phyloP scores from a whole-genome alignment of 1,139 yeast species.

The Yamadazyma diospyri region DNA sequence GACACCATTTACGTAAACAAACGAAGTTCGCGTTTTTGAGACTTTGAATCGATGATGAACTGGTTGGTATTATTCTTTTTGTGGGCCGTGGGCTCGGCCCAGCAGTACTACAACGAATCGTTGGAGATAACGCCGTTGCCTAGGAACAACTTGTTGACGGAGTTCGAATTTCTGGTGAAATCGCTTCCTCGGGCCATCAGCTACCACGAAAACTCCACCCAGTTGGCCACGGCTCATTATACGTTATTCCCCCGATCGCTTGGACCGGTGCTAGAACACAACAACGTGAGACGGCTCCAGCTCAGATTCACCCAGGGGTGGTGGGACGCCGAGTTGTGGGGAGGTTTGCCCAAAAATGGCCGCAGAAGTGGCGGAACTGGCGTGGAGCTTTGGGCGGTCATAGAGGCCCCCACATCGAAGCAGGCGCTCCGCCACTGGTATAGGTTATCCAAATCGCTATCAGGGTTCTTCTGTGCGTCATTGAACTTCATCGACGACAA shows the following conservation, averaged over 20 bases:
- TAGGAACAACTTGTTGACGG: slow-evolving; percentile 60
- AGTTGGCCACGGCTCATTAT: slow-evolving; percentile 47
- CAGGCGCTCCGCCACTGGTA: slow-evolving; percentile 69
- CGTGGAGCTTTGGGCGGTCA: slow-evolving; percentile 86
- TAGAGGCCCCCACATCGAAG: slow-evolving; percentile 58
- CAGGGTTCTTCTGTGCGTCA: slow-evolving; percentile 95
- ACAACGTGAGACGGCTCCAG: slow-evolving; percentile 74
- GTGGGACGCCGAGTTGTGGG: slow-evolving; percentile 94
- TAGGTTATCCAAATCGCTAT: slow-evolving; percentile 66
- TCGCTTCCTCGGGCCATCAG: slow-evolving; percentile 42
- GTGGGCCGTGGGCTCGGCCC: too few relatives aligned
- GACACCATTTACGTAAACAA: slow-evolving; percentile 4
- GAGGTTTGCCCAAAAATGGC: slow-evolving; percentile 74
- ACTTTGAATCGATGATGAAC: too few relatives aligned
- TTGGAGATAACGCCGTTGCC: slow-evolving; percentile 67
- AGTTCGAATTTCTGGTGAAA: slow-evolving; percentile 62
- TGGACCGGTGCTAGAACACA: slow-evolving; percentile 68
- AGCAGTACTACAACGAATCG: slow-evolving; percentile 47
- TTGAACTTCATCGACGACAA: slow-evolving; percentile 81
- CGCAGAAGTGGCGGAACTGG: slow-evolving; percentile 86
- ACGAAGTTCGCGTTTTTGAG: slow-evolving; percentile 1
- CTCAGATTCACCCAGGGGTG: slow-evolving; percentile 89
- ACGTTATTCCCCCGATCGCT: slow-evolving; percentile 76
- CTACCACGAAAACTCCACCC: slow-evolving; percentile 20
- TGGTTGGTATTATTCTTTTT: too few relatives aligned